These are phyloP conservation scores for Barnettozyma sucrosica DNA, from an alignment of 805 yeast species.

Conservation along the genomic window DNA sequence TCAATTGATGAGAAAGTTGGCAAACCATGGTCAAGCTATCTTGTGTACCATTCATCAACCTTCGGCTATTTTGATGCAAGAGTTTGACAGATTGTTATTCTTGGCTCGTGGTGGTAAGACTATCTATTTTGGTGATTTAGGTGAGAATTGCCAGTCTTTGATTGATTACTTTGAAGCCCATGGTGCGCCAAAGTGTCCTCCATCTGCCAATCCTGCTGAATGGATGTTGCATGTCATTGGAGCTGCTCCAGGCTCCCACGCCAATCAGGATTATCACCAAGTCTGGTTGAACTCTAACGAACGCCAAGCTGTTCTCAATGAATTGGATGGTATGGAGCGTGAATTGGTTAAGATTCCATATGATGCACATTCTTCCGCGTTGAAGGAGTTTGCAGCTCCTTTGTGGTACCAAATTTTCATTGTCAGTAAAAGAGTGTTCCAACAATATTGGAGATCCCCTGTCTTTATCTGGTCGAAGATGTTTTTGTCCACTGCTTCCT, in stretches of 20 bases:
- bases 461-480: constrained; percentile 55
- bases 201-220: constrained; percentile 75
- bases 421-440: constrained; percentile 50
- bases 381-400: constrained; percentile 41
- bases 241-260: constrained; percentile 77
- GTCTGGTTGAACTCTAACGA: constrained; percentile 74
- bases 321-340: constrained; percentile 57
- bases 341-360: constrained; percentile 42
- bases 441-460: constrained; percentile 68
- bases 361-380: constrained; percentile 28
- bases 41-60: constrained; percentile 83
- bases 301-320: constrained; percentile 49
- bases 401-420: constrained; percentile 34
- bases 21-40: constrained; percentile 58
- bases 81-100: constrained; percentile 71
- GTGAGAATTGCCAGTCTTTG: constrained; percentile 50
- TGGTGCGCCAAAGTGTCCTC: constrained; percentile 64
- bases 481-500: constrained; percentile 45
- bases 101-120: constrained; percentile 68
- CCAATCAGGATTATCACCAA: constrained; percentile 64
- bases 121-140: constrained; percentile 71
- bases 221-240: constrained; percentile 90
- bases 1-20: constrained; percentile 53
- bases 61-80: constrained; percentile 70
- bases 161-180: constrained; percentile 60